Base-by-base conservation (phyloP, 1,139 yeast species). In the Magnusiomyces suaveolens region DNA sequence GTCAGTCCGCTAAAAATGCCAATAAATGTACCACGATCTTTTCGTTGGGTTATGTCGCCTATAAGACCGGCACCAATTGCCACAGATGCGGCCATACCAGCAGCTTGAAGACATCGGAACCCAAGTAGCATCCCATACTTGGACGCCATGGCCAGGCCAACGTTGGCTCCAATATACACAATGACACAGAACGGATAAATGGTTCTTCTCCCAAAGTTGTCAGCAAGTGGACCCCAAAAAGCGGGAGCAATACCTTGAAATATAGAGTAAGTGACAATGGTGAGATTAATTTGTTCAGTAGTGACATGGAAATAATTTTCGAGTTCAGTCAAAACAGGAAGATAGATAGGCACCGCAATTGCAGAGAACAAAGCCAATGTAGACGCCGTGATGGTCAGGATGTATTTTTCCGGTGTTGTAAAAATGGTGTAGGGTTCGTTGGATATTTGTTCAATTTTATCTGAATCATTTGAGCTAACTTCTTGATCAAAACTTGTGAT, bases 221-320 rank as follows among this genome's bases (percentile, higher is more conserved):
- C 95, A 0, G 92, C 82, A 18, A 85, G 59, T 1, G 82, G 60
- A 1, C 84, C 82, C 66, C 82, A 72, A 3, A 86, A 61, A 2
- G 84, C 75, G 1, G 95, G 95, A 0, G 83, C 71, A 0, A 83
- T 60, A 0, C 89, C 92, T 66, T 87, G 95, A 55, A 82, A 78
- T 4, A 84, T 67, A 41, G 86, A 76, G 64, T 86, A 87, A 0
- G 83, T 79, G 3, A 87, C 89, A 33, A 87, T 82, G 0, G 92
- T 76, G 32, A 84, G 61, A 65, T 87, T 86, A 48, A 81, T 80
- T 55, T 73, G 66, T 53, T 79, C 83, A 32, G 79, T 76, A 3
- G 80, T 66, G 3, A 82, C 77, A 48, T 75, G 56, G 62, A 87
- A 84, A 33, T 78, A 68, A 0, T 66, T 59, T 29, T 80, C 76